Base-by-base conservation (phyloP, 768 basidiomycete genomes). In the Termitomyces sp. region DNA sequence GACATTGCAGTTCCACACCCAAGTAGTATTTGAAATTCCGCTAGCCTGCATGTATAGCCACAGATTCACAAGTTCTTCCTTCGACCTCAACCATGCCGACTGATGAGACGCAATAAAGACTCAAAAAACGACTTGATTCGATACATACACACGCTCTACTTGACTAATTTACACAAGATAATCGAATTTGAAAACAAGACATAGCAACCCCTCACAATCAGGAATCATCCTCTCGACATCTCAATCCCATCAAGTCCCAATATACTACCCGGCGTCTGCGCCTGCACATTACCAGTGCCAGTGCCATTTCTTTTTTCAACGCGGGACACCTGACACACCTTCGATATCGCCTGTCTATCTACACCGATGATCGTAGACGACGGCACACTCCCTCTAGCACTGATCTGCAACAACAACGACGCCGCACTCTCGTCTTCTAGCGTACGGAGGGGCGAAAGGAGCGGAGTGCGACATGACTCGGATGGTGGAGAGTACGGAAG, bases 351-450 rank as follows among this genome's bases (percentile, higher is more conserved):
- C 42, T 16, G 16, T 55, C 53, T 55, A 56, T 48, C 28, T 65
- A 11, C 54, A 57, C 54, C 19, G 37, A 56, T 23, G 52, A 30
- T 46, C 27, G 10, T 32, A 41, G 23, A 10, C 45, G 23, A 43
- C 21, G 37, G 39, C 37, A 8, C 54, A 28, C n/a, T 46, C 16
- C 37, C 16, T 35, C 37, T 74, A 72, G 79, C 78, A 1, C 76
- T 78, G 58, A 89, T 88, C 58, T 86, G 83, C 39, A 89, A 68
- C 14, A 88, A 67, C 57, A 89, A 71, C 3, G 86, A 82, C 16
- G 86, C 87, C 0, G 86, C 87, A 0, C 76, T 78, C 70, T 89
- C 84, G 64, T 90, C 88, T 53, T 89, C 88, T 0, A 83, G 80
- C 5, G 82, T 81, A 46, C 73, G 76, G 39, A 51, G 52, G 6